Evolutionary conservation across 495 filamentous ascomycete species (phyloP).

Genomic region (Xylaria curta): DNA sequence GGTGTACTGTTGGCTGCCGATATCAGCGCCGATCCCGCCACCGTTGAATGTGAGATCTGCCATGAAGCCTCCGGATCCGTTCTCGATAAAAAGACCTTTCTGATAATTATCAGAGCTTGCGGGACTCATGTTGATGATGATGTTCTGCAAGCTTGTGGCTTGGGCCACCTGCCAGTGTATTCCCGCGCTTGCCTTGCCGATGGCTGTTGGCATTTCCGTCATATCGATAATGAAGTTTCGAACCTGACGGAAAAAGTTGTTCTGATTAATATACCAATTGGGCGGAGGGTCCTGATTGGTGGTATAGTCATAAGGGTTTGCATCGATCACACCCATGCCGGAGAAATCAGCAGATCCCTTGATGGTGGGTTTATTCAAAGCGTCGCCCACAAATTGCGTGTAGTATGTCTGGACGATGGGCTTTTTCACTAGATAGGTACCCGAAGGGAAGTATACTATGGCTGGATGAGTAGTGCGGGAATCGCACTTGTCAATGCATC

Average conservation of each 20-base stretch:
- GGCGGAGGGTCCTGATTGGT: constrained; percentile 50
- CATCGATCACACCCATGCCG: constrained; percentile 90
- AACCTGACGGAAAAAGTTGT: constrained; percentile 98
- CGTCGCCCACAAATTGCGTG: constrained; percentile 82
- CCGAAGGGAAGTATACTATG: constrained; percentile 80
- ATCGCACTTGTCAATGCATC: constrained; percentile 80
- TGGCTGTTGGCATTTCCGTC: constrained; percentile 63
- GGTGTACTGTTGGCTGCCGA: constrained; percentile 95
- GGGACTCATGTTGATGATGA: constrained; percentile 85
- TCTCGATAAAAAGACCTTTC: constrained; percentile 96
- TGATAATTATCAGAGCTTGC: constrained; percentile 77
- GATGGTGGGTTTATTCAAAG: constrained; percentile 70
- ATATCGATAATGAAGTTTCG: constrained; percentile 94
- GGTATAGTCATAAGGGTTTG: constrained; percentile 74
- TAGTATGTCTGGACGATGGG: constrained; percentile 79
- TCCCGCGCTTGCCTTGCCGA: constrained; percentile 65
- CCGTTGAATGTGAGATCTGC: constrained; percentile 86
- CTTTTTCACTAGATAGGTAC: constrained; percentile 73
- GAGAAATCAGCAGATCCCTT: constrained; percentile 74
- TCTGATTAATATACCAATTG: constrained; percentile 86
- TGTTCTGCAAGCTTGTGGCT: constrained; percentile 89
- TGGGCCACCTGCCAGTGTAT: constrained; percentile 99
- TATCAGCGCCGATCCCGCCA: constrained; percentile 81
- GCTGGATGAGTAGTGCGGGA: constrained; percentile 80
- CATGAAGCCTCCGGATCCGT: constrained; percentile 91